Base-by-base conservation (phyloP, 257 asterid species). In the Nyctanthes arbortristis region DNA sequence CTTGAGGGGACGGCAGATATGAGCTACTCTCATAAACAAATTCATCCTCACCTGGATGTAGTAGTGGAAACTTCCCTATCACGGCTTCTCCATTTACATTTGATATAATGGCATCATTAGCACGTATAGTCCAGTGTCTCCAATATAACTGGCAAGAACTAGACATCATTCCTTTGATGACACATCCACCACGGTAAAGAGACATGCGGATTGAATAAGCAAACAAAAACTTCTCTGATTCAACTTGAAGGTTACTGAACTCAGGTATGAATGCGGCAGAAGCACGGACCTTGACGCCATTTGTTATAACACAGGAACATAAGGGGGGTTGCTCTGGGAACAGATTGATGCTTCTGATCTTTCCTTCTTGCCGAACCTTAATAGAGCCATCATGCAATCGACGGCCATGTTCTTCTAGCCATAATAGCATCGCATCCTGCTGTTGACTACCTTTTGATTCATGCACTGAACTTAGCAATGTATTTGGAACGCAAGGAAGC, bases 241-340 rank as follows among this genome's bases (percentile, higher is more conserved):
- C 89, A 68, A 75, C 82, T 54, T 80, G 87, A 79, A 70, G 88
- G 85, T 78, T 74, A 79, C 95, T 80, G 78, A 71, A 72, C 85
- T 93, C 98, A 0, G 98, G 98, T 59, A 86, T 87, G 29, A 93
- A 69, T 40, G 80, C 85, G 72, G 98, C 90, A 68, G 98, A 93
- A 71, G 96, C 93, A 61, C 98, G 96, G 52, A 92, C 98, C 97
- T 88, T 87, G 39, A 93, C 97, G 65, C 96, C 94, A 75, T 85
- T 79, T 36, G 98, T 85, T 68, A 88, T 71, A 22, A 92, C 86
- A 72, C 84, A 73, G 36, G 90, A 73, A 78, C 97, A 93, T 25
- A 90, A 77, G 14, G 94, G 96, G 31, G 86, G 80, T 16, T 66
- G 66, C 75, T 93, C 98, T 4, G 98, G 91, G 76, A 87, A 93